Evolutionary conservation across 805 yeast genomes (phyloP).

Genomic region (Kockiozyma suomiensis): DNA sequence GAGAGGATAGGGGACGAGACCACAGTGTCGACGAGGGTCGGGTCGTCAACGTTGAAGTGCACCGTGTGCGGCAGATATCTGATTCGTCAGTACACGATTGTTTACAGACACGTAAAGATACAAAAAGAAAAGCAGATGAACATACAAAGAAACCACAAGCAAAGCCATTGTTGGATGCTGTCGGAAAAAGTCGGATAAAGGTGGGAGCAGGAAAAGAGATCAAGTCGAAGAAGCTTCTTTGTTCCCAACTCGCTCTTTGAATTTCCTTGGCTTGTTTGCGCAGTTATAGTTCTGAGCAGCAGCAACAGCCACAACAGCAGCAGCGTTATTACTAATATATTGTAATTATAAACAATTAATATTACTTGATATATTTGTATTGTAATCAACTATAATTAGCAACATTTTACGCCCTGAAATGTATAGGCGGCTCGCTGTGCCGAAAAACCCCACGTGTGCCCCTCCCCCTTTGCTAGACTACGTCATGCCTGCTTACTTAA

Average conservation of each 20-base stretch:
- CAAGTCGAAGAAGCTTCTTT: neutral
- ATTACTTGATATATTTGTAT: too few relatives aligned
- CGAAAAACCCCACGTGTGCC: too few relatives aligned
- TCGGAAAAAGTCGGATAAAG: neutral
- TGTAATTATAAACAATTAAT: too few relatives aligned
- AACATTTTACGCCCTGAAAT: too few relatives aligned
- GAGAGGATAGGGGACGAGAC: constrained; percentile 23
- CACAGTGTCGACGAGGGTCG: constrained; percentile 24
- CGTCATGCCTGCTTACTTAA: too few relatives aligned
- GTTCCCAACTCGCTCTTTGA: neutral
- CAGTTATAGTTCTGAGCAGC: too few relatives aligned
- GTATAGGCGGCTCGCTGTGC: too few relatives aligned
- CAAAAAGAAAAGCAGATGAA: neutral
- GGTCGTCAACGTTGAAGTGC: constrained; percentile 35
- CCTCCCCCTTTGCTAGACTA: too few relatives aligned
- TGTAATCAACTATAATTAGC: too few relatives aligned
- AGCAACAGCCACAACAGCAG: too few relatives aligned
- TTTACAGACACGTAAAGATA: neutral
- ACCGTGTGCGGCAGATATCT: constrained; percentile 37
- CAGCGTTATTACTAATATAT: too few relatives aligned
- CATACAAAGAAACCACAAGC: constrained; percentile 38
- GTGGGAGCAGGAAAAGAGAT: neutral
- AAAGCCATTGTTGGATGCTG: constrained; percentile 26
- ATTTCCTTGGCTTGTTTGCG: too few relatives aligned
- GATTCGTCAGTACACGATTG: neutral